Conservation (phyloP, 352 stramenopile species). For the Phytopythium delawarense region DNA sequence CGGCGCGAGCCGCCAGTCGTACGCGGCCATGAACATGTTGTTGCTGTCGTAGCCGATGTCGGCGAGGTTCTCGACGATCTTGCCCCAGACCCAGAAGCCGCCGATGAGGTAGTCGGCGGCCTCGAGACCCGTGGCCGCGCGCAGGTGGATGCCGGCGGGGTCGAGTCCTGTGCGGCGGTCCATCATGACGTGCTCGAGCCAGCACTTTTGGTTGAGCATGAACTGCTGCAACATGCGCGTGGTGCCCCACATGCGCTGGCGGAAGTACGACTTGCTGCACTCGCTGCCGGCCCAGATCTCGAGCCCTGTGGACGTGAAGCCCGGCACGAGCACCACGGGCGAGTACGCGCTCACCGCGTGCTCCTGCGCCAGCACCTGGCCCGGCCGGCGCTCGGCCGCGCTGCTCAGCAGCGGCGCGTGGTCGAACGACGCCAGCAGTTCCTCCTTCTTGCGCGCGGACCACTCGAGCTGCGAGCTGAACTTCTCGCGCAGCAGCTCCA, state of each 20-base stretch:
- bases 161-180: conserved; percentile 89
- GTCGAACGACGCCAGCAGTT: conserved; percentile 60
- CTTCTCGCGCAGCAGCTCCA: conserved; percentile 50
- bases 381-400: conserved; percentile 35
- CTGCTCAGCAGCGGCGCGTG: conserved; percentile 37
- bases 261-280: conserved; percentile 87
- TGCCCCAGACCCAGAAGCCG: conserved; percentile 94
- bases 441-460: conserved; percentile 61
- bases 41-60: conserved; percentile 93
- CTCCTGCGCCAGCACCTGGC: conserved; percentile 36
- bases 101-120: conserved; percentile 93
- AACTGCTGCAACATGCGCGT: conserved; percentile 86
- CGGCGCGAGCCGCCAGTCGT: conserved; percentile 85
- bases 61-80: conserved; percentile 88
- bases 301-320: conserved; percentile 92
- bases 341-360: conserved; percentile 55
- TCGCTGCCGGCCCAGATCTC: conserved; percentile 93
- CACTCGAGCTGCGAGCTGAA: conserved; percentile 62
- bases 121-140: conserved; percentile 85
- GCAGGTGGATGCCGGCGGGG: conserved; percentile 73
- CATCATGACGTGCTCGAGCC: conserved; percentile 91
- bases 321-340: conserved; percentile 89
- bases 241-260: conserved; percentile 92
- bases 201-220: conserved; percentile 90
- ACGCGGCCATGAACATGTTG: conserved; percentile 85